Conservation (phyloP, 768 basidiomycete genomes). For the Suillus plorans region DNA sequence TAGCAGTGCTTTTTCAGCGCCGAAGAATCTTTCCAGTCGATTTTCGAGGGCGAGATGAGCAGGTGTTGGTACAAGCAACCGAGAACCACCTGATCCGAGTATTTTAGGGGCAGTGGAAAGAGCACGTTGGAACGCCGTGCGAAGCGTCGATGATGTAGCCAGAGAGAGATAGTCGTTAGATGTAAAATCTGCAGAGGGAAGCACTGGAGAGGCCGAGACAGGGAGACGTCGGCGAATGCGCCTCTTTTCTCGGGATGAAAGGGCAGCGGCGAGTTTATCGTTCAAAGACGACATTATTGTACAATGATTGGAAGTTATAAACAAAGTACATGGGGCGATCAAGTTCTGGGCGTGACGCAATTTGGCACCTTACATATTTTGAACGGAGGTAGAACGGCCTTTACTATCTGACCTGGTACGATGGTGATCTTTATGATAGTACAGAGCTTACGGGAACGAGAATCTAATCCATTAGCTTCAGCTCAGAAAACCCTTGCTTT, state of each 20-base stretch:
- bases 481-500: too few relatives aligned
- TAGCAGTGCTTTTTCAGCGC: conserved; percentile 63
- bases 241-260: conserved; percentile 64
- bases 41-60: conserved; percentile 68
- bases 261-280: conserved; percentile 47
- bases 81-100: conserved; percentile 85
- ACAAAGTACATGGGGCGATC: not conserved
- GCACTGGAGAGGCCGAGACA: conserved; percentile 33
- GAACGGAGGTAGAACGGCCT: not conserved
- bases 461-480: not conserved
- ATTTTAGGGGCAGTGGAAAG: conserved; percentile 53
- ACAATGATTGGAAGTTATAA: not conserved
- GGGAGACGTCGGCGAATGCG: conserved; percentile 71
- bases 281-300: conserved; percentile 31
- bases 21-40: conserved; percentile 65
- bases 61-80: conserved; percentile 67
- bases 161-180: conserved; percentile 94
- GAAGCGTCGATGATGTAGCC: conserved; percentile 56
- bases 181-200: conserved; percentile 61
- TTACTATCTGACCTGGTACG: not conserved
- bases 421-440: not conserved
- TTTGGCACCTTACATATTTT: not conserved
- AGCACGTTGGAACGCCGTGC: conserved; percentile 54
- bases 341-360: not conserved
- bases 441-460: not conserved